A percentile compares a stretch with the other conserved stretches of the same genome.
Conservation (phyloP, 2,329 filamentous ascomycete genomes). For the Emmonsiellopsis sp. region DNA sequence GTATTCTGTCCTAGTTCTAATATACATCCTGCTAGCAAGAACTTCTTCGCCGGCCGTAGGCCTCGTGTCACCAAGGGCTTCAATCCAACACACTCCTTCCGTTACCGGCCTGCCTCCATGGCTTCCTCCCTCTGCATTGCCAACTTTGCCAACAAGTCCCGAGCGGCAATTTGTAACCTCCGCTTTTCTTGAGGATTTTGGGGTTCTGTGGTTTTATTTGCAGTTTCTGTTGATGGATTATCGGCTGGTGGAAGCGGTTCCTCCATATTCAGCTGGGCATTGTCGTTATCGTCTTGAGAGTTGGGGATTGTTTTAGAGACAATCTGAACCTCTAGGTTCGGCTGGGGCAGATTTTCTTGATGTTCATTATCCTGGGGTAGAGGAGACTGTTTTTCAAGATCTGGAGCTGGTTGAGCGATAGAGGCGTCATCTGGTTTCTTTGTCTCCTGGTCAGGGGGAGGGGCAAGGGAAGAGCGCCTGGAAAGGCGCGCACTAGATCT, state of each 20-base stretch:
- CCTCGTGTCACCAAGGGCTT: no score
- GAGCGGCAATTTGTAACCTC: slow-evolving; percentile 25
- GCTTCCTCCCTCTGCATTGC: slow-evolving; percentile 33
- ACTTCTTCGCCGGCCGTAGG: neutral
- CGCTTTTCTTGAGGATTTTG: slow-evolving; percentile 6
- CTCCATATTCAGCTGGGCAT: neutral
- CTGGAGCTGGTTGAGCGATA: neutral
- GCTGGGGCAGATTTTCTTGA: neutral
- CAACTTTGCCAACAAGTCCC: slow-evolving; percentile 26
- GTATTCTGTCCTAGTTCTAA: neutral
- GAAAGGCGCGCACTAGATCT: slow-evolving; percentile 1
- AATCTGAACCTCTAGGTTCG: neutral
- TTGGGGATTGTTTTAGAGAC: neutral
- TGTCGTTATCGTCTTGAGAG: neutral
- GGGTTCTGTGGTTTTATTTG: neutral
- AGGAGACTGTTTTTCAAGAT: neutral
- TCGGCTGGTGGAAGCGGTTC: neutral
- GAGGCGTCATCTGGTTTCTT: neutral
- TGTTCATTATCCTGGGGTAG: neutral
- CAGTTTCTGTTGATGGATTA: neutral
- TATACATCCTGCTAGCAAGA: neutral
- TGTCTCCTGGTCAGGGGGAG: neutral
- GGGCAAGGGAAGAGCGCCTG: neutral
- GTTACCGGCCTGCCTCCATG: slow-evolving; percentile 23
- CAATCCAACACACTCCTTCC: neutral